Percentiles rank a stretch among this genome's conserved stretches.
Evolutionary conservation across 768 basidiomycete genomes (phyloP).

Genomic region (Boletus rubropictus): DNA sequence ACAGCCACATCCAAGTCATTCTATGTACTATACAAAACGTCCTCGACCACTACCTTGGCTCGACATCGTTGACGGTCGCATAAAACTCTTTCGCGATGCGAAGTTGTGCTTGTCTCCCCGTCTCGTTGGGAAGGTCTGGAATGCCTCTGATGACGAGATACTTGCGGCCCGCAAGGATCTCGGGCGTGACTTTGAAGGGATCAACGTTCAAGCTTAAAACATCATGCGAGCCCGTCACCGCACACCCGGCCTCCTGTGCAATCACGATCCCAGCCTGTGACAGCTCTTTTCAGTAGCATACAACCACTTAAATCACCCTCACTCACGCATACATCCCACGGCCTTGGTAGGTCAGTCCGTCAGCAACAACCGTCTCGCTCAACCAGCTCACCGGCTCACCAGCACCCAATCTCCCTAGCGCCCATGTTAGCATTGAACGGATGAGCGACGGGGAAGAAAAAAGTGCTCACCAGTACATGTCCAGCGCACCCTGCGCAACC

Average conservation of each 20-base stretch:
- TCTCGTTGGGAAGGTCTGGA: constrained; percentile 58
- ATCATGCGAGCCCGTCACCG: constrained; percentile 65
- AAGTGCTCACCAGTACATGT: constrained; percentile 70
- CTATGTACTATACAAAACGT: neutral
- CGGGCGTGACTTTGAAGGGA: constrained; percentile 62
- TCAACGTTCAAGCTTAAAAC: constrained; percentile 33
- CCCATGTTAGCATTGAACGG: neutral
- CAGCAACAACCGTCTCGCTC: neutral
- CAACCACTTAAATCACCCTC: neutral
- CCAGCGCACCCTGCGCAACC: constrained; percentile 85
- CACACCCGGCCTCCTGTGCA: constrained; percentile 81
- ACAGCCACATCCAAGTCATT: too few species aligned
- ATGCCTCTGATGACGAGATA: constrained; percentile 74
- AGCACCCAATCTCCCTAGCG: constrained; percentile 73
- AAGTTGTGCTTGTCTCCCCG: constrained; percentile 63
- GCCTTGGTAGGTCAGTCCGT: constrained; percentile 30
- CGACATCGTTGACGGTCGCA: constrained; percentile 67
- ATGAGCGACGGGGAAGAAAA: neutral
- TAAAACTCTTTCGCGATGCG: constrained; percentile 84
- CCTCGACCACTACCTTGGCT: constrained; percentile 39
- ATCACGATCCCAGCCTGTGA: constrained; percentile 82
- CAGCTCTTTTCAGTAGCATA: neutral
- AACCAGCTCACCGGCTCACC: constrained; percentile 33
- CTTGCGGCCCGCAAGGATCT: constrained; percentile 71
- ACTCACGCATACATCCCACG: constrained; percentile 82